A percentile compares a stretch with the other conserved stretches of the same genome.
Evolutionary conservation across 73 alveolate species (phyloP).

Genomic region (Paramecium caudatum): DNA sequence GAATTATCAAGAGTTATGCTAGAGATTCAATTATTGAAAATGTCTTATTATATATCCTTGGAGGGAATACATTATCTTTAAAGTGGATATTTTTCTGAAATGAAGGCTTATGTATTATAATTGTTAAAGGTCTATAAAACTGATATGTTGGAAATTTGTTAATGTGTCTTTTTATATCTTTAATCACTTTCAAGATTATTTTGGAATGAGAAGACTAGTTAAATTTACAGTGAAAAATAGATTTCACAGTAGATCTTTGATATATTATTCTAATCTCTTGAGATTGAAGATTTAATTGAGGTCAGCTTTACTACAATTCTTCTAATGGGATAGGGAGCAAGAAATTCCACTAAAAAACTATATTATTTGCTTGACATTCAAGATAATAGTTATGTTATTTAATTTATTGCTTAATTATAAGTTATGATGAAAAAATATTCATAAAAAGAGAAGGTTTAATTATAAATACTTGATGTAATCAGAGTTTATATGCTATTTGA

Average conservation of each 20-base stretch:
- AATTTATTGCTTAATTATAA: not conserved
- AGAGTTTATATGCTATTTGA: slow-evolving; percentile 11
- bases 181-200: not conserved
- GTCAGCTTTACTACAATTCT: not conserved
- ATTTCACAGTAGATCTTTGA: not conserved
- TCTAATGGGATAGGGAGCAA: not conserved
- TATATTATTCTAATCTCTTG: not conserved
- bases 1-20: not conserved
- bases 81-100: slow-evolving; percentile 10
- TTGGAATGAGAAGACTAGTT: slow-evolving; percentile 45
- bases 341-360: not conserved
- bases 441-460: not conserved
- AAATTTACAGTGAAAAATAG: not conserved
- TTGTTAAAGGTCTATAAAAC: not conserved
- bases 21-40: not conserved
- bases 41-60: not conserved
- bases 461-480: slow-evolving; percentile 7
- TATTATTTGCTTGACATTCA: not conserved
- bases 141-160: not conserved
- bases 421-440: not conserved
- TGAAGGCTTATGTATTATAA: not conserved
- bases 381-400: slow-evolving; percentile 23
- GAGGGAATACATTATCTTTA: not conserved
- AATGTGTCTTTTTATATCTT: not conserved
- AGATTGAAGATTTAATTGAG: not conserved